Evolutionary conservation across 371 early-diverging fungal species (phyloP).

Genomic region (Mucor sp.): DNA sequence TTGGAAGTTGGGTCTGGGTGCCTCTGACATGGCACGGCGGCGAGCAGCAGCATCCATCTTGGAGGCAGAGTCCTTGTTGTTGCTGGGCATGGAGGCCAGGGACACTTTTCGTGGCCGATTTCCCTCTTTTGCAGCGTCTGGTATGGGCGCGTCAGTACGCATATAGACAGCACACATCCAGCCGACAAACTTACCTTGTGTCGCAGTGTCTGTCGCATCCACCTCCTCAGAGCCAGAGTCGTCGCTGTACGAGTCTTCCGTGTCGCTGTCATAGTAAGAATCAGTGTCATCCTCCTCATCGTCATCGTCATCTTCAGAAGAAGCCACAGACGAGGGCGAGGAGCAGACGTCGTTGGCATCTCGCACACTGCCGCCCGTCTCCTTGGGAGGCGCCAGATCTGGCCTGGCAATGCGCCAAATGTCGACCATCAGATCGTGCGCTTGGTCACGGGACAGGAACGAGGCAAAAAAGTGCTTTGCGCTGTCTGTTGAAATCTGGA

Average conservation of each 20-base stretch:
- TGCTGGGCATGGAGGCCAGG: conserved; percentile 6
- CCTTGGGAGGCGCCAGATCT: neutral
- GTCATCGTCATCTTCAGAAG: neutral
- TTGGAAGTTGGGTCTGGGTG: conserved; percentile 19
- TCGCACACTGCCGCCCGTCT: neutral
- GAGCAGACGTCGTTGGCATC: neutral
- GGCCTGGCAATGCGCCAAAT: conserved; percentile 51
- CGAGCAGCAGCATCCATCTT: conserved; percentile 5
- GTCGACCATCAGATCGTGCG: conserved; percentile 67
- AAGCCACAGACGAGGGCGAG: conserved; percentile 7
- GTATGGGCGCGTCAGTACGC: neutral
- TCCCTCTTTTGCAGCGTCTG: neutral
- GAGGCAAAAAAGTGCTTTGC: conserved; percentile 82
- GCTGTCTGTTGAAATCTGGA: conserved; percentile 73
- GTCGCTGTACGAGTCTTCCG: conserved; percentile 11
- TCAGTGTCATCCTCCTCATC: neutral
- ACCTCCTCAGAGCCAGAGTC: neutral
- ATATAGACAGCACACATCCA: neutral
- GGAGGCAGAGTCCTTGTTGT: neutral
- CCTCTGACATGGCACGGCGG: conserved; percentile 23
- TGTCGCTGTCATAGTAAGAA: conserved; percentile 9
- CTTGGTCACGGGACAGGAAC: conserved; percentile 80
- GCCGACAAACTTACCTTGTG: neutral
- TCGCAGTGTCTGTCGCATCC: neutral
- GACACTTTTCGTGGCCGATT: conserved; percentile 9